phyloP scores from a whole-genome alignment of 1,284 basidiomycete genomes.

The Ceratobasidium theobromae region DNA sequence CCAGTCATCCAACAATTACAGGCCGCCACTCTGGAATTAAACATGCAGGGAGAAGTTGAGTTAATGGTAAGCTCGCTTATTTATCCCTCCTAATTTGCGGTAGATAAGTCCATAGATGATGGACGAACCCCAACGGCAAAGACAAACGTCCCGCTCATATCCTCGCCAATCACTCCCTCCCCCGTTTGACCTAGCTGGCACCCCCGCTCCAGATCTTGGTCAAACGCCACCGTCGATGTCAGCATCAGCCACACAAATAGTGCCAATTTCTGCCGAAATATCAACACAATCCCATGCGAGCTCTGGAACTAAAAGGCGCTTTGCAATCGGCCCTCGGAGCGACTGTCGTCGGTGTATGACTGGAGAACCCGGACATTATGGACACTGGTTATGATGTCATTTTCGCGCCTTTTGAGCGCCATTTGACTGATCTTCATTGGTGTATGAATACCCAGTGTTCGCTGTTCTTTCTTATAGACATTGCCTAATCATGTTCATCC shows the following conservation, averaged over 20 bases:
- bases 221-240: background rate
- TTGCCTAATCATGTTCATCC: background rate
- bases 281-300: background rate
- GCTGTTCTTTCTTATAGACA: background rate
- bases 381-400: slow-evolving; percentile 27
- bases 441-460: background rate
- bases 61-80: slow-evolving; percentile 7
- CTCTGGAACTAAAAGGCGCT: slow-evolving; percentile 7
- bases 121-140: slow-evolving; percentile 1
- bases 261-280: background rate
- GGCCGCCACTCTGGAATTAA: background rate
- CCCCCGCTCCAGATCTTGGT: background rate
- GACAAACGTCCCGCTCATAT: background rate
- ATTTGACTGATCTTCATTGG: background rate
- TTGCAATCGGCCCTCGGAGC: slow-evolving; percentile 21
- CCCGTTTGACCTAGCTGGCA: background rate
- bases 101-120: background rate
- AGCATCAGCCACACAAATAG: background rate
- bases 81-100: background rate
- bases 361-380: slow-evolving; percentile 26
- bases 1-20: background rate
- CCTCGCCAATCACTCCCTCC: background rate
- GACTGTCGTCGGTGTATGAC: slow-evolving; percentile 14
- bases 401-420: background rate
- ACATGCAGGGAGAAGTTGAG: background rate